phyloP scores from a whole-genome alignment of 1,139 yeast genomes.

The Meyerozyma athensensis region DNA sequence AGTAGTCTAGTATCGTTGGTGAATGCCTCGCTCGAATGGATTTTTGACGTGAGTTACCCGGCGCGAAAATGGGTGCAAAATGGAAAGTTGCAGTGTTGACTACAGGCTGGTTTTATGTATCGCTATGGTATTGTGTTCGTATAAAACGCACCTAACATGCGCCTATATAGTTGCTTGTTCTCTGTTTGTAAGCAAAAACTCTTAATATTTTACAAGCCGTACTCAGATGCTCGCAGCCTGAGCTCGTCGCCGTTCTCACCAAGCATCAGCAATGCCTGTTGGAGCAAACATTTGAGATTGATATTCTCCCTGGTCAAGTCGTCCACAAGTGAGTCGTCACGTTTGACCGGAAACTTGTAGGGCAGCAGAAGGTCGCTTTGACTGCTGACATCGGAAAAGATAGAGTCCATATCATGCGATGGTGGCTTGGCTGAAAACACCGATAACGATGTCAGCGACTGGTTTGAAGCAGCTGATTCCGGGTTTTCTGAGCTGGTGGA shows the following conservation, averaged over 20 bases:
- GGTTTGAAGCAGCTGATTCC: constrained; percentile 6
- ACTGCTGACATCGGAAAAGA: constrained; percentile 1
- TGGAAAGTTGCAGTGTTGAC: background rate
- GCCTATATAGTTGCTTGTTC: background rate
- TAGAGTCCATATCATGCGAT: constrained; percentile 2
- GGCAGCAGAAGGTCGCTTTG: background rate
- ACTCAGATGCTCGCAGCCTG: background rate
- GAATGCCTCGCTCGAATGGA: background rate
- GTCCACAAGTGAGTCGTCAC: background rate
- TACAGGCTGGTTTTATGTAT: too few relatives aligned
- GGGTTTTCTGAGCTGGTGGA: constrained; percentile 4
- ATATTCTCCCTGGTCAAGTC: background rate
- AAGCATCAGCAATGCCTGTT: constrained; percentile 3
- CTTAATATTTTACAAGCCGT: background rate
- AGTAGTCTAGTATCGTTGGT: constrained; percentile 12
- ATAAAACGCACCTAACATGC: too few relatives aligned
- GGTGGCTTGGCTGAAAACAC: constrained; percentile 9
- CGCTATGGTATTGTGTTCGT: too few relatives aligned
- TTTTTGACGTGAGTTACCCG: constrained; percentile 3
- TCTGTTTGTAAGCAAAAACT: background rate
- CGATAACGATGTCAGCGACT: constrained; percentile 8
- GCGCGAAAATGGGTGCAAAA: background rate
- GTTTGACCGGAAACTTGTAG: background rate
- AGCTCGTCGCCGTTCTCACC: background rate
- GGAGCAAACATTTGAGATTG: constrained; percentile 1